Conservation (phyloP, 768 basidiomycete genomes). For the Suillus lakei region DNA sequence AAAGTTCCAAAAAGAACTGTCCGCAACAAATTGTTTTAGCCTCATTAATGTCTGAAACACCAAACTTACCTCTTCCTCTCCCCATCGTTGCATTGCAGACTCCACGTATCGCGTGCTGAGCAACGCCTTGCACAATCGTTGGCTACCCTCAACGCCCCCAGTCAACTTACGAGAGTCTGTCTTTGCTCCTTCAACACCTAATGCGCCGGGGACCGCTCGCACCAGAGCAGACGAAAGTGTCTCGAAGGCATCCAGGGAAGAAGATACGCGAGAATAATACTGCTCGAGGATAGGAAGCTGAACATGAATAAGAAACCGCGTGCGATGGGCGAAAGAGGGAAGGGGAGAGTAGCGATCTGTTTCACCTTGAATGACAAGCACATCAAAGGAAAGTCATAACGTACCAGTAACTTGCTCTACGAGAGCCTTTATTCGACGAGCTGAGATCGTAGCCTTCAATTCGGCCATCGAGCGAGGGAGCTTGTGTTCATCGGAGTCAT, state of each 20-base stretch:
- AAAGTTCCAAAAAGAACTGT: slow-evolving; percentile 93
- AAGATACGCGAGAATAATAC: slow-evolving; percentile 78
- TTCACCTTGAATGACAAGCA: background rate
- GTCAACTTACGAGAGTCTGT: slow-evolving; percentile 70
- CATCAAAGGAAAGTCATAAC: slow-evolving; percentile 16
- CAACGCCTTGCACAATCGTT: slow-evolving; percentile 84
- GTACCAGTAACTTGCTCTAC: slow-evolving; percentile 91
- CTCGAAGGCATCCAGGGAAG: slow-evolving; percentile 94
- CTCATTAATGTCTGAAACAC: slow-evolving; percentile 3
- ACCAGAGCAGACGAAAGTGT: slow-evolving; percentile 86
- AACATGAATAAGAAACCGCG: slow-evolving; percentile 81
- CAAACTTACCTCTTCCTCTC: slow-evolving; percentile 80
- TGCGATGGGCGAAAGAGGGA: slow-evolving; percentile 75
- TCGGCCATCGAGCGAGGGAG: slow-evolving; percentile 33
- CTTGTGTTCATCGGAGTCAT: slow-evolving; percentile 40
- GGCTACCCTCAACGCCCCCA: slow-evolving; percentile 81
- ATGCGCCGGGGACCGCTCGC: slow-evolving; percentile 90
- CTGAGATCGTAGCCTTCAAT: slow-evolving; percentile 78
- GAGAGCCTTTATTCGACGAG: slow-evolving; percentile 80
- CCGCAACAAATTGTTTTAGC: slow-evolving; percentile 5
- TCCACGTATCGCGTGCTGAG: slow-evolving; percentile 80
- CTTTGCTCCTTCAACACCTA: slow-evolving; percentile 54
- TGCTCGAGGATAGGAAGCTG: slow-evolving; percentile 84
- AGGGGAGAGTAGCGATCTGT: slow-evolving; percentile 91
- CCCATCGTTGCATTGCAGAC: slow-evolving; percentile 77